Evolutionary conservation across 495 filamentous ascomycete genomes (phyloP).

Genomic region (Penicillium robsamsonii): DNA sequence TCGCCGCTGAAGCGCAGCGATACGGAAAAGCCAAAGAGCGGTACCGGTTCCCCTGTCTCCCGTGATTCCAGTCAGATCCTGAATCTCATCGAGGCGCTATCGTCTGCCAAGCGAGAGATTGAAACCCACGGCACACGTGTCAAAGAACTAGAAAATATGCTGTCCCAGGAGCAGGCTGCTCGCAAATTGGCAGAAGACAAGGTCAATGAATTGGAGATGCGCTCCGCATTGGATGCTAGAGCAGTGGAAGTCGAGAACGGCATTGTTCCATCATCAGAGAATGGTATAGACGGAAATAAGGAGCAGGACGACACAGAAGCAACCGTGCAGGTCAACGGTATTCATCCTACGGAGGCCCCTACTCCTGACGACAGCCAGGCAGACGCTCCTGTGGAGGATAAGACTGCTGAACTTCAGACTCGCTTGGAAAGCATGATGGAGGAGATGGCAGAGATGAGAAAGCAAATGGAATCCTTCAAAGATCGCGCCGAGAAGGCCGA

Average conservation of each 20-base stretch:
- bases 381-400: constrained; percentile 27
- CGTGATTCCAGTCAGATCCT: constrained; percentile 72
- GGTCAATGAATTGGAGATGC: constrained; percentile 65
- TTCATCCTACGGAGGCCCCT: constrained; percentile 14
- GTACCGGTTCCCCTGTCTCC: constrained; percentile 59
- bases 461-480: constrained; percentile 75
- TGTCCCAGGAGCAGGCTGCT: constrained; percentile 76
- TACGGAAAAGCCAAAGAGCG: constrained; percentile 67
- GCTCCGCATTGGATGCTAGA: constrained; percentile 20
- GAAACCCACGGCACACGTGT: constrained; percentile 74
- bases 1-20: constrained; percentile 66
- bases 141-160: constrained; percentile 74
- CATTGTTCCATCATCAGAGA: constrained; percentile 33
- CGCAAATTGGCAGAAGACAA: constrained; percentile 80
- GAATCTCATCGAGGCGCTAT: constrained; percentile 77
- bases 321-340: constrained; percentile 20
- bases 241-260: constrained; percentile 27
- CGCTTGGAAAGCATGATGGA: constrained; percentile 74
- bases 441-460: constrained; percentile 80
- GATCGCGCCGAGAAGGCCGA: constrained; percentile 77
- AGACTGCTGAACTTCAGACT: constrained; percentile 56
- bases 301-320: constrained; percentile 12
- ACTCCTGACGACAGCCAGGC: constrained; percentile 38
- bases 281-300: constrained; percentile 8
- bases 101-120: constrained; percentile 73